phyloP scores from a whole-genome alignment of 495 filamentous ascomycete species.

The Xylaria cubensis region DNA sequence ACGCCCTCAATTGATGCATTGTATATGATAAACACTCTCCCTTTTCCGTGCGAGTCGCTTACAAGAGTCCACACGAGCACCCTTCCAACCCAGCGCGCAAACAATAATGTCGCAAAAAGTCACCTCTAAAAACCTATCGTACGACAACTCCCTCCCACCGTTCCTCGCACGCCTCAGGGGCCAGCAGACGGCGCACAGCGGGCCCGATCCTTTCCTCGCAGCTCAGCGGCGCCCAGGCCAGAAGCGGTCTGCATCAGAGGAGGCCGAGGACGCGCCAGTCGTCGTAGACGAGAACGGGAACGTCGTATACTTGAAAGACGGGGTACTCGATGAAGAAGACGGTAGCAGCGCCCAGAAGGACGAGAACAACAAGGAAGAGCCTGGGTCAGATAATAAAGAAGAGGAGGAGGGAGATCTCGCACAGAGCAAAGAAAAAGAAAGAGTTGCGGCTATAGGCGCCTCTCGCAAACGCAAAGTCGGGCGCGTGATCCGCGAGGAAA shows the following conservation, averaged over 20 bases:
- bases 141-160: conserved; percentile 56
- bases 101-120: conserved; percentile 54
- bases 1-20: not conserved
- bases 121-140: conserved; percentile 61
- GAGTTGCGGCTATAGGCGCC: conserved; percentile 48
- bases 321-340: conserved; percentile 32
- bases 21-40: not conserved
- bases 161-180: conserved; percentile 60
- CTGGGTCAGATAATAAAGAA: not conserved
- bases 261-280: conserved; percentile 57
- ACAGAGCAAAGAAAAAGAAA: conserved; percentile 36
- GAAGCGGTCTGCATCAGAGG: conserved; percentile 50
- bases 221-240: conserved; percentile 47
- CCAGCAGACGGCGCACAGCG: conserved; percentile 40
- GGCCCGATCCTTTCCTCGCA: conserved; percentile 53
- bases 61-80: too few relatives aligned
- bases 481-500: conserved; percentile 51
- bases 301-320: conserved; percentile 37
- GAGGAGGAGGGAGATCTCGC: not conserved
- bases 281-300: conserved; percentile 56
- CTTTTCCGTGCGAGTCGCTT: not conserved
- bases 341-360: conserved; percentile 25
- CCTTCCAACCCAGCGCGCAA: not conserved
- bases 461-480: conserved; percentile 58
- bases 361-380: conserved; percentile 14